Percentiles rank a stretch among this genome's conserved stretches.
Conservation (phyloP, 169 alveolate genomes). For the Prorocentrum cordatum region DNA sequence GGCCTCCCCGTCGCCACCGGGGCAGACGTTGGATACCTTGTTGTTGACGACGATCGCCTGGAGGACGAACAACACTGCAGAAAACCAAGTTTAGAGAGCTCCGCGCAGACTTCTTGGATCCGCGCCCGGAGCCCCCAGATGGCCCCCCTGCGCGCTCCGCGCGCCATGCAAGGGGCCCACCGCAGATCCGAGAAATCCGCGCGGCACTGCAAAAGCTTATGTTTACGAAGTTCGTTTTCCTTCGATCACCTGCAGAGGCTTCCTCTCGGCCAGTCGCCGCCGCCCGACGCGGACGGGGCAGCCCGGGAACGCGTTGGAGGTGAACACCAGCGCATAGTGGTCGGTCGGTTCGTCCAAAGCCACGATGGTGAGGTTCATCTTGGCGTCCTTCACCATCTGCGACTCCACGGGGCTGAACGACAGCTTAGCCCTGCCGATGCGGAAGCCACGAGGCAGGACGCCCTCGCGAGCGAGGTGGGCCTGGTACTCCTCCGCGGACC, state of each 20-base stretch:
- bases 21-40: neutral
- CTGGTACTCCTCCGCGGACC: neutral
- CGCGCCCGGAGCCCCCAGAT: neutral
- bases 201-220: neutral
- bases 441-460: neutral
- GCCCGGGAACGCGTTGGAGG: conserved; percentile 19
- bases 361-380: conserved; percentile 13
- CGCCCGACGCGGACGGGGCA: conserved; percentile 24
- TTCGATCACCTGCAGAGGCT: neutral
- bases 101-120: neutral
- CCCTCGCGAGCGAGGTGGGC: neutral
- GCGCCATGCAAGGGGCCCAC: neutral
- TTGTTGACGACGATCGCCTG: conserved; percentile 53
- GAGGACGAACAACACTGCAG: too few species aligned
- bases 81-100: too few species aligned
- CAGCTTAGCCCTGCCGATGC: neutral
- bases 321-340: conserved; percentile 5
- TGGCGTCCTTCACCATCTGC: conserved; percentile 10
- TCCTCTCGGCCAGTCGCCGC: neutral
- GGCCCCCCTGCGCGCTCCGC: too few species aligned
- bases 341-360: conserved; percentile 1
- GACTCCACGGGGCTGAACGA: conserved; percentile 2
- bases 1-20: neutral
- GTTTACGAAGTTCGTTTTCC: neutral
- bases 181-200: neutral